Conservation (phyloP, 331 rosid genomes). For the Phaseolus coccineus region DNA sequence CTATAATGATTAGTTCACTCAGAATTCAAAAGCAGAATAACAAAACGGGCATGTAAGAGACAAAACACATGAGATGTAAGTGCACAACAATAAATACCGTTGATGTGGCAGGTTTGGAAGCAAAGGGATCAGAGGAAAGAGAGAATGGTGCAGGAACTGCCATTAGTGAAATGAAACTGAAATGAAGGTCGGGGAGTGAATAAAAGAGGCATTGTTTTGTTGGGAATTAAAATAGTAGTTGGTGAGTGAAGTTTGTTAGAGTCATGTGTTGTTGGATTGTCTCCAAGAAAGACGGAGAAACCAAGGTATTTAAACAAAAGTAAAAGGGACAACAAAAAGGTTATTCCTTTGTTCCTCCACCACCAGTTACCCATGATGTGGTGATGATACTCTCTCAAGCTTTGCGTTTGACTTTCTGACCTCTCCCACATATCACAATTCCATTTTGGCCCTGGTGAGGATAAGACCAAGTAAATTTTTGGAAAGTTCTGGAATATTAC, state of each 20-base stretch:
- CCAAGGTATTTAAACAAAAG: conserved; percentile 49
- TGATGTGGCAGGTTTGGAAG: conserved; percentile 44
- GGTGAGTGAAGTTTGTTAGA: conserved; percentile 55
- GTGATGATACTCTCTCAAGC: neutral
- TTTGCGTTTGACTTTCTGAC: conserved; percentile 7
- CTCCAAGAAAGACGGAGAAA: conserved; percentile 98
- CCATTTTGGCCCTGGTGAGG: neutral
- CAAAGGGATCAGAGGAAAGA: conserved; percentile 50
- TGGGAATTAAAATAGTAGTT: conserved; percentile 5
- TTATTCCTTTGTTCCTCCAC: conserved; percentile 16
- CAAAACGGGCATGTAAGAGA: neutral
- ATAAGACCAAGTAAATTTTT: neutral
- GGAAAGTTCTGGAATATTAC: conserved; percentile 6
- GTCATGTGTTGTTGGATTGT: conserved; percentile 36
- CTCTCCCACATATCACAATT: neutral
- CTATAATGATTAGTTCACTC: conserved; percentile 1
- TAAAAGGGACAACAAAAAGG: neutral
- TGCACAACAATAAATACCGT: conserved; percentile 45
- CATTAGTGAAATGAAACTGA: conserved; percentile 55
- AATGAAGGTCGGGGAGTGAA: conserved; percentile 22
- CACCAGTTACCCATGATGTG: conserved; percentile 23
- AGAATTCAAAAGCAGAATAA: conserved; percentile 20
- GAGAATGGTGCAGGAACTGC: conserved; percentile 59
- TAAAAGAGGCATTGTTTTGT: conserved; percentile 38
- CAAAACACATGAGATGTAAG: neutral